phyloP scores from a whole-genome alignment of 2,329 filamentous ascomycete genomes.

The Monilinia fructicola region DNA sequence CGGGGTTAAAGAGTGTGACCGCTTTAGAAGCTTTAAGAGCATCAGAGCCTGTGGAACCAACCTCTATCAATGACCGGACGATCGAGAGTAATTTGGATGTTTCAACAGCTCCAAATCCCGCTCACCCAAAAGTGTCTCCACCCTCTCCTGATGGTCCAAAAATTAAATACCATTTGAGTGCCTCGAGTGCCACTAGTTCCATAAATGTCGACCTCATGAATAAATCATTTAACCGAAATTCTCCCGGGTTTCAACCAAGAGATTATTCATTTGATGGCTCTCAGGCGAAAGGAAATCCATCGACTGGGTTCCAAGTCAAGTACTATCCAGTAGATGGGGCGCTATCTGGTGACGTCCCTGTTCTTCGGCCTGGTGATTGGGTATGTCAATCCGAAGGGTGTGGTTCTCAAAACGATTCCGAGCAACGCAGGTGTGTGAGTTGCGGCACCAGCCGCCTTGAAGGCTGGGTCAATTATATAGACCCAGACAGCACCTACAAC shows the following conservation, averaged over 20 bases:
- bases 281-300: background rate
- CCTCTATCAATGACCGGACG: background rate
- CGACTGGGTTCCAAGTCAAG: background rate
- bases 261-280: background rate
- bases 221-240: background rate
- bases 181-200: background rate
- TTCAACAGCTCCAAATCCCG: background rate
- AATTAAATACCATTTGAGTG: background rate
- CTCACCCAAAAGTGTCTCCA: background rate
- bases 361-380: background rate
- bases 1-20: background rate
- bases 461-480: slow-evolving; percentile 5
- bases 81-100: background rate
- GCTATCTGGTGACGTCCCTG: background rate
- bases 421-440: background rate
- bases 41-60: background rate
- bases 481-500: background rate
- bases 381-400: background rate
- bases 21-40: background rate
- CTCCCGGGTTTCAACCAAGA: background rate
- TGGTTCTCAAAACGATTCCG: background rate
- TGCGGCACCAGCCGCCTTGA: background rate
- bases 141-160: background rate
- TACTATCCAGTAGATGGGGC: background rate
- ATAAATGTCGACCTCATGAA: background rate